Conservation (phyloP, 2,329 filamentous ascomycete species). For the Aspergillus candidus region DNA sequence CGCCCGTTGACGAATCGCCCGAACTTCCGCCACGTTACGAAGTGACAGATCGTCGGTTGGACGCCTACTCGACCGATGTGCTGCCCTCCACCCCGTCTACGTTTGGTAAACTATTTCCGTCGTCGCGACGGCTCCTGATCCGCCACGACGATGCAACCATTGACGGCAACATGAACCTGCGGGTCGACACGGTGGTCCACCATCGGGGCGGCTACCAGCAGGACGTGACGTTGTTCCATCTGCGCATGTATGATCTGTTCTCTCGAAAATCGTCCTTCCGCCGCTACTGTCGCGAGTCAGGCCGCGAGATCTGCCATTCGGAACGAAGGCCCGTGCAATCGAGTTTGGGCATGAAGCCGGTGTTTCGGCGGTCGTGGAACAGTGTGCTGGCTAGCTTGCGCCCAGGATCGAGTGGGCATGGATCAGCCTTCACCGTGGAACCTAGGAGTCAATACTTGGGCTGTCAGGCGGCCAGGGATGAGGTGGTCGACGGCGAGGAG, state of each 20-base stretch:
- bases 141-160: constrained; percentile 83
- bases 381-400: constrained; percentile 53
- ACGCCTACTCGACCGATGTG: constrained; percentile 59
- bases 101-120: constrained; percentile 82
- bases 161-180: constrained; percentile 95
- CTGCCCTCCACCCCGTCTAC: constrained; percentile 72
- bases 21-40: constrained; percentile 47
- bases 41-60: constrained; percentile 45
- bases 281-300: constrained; percentile 86
- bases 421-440: constrained; percentile 31
- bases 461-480: constrained; percentile 45
- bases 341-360: constrained; percentile 44
- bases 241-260: constrained; percentile 88
- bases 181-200: constrained; percentile 70
- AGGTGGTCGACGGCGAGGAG: constrained; percentile 21
- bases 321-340: constrained; percentile 54
- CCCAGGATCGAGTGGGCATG: constrained; percentile 50
- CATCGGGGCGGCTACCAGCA: constrained; percentile 53
- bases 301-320: constrained; percentile 88
- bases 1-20: constrained; percentile 53
- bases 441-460: constrained; percentile 55
- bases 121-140: constrained; percentile 70
- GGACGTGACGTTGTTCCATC: constrained; percentile 77
- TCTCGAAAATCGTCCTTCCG: constrained; percentile 84
- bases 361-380: constrained; percentile 54